Conservation (phyloP, 1,284 basidiomycete species). For the Entoloma clypeatum region DNA sequence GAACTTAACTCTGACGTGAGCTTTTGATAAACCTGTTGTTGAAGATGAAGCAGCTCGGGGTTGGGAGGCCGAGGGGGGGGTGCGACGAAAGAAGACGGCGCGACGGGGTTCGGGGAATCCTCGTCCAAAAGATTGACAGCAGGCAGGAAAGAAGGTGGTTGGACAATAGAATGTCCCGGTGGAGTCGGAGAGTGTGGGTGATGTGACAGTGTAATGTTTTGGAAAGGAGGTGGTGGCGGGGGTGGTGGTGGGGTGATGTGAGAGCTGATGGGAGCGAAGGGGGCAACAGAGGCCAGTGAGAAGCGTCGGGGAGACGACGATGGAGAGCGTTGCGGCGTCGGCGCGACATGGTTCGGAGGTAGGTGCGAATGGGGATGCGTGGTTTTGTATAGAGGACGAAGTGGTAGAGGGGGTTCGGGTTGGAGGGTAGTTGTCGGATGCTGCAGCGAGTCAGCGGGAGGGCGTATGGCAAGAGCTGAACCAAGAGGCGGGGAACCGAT, state of each 20-base stretch:
- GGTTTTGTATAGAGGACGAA: constrained; percentile 11
- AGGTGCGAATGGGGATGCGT: constrained; percentile 14
- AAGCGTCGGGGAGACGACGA: constrained; percentile 8
- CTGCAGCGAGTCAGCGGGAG: neutral
- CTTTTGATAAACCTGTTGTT: constrained; percentile 75
- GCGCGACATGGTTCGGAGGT: constrained; percentile 11
- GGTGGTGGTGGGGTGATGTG: constrained; percentile 16
- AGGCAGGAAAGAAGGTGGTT: constrained; percentile 24
- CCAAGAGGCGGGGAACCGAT: neutral
- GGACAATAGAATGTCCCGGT: constrained; percentile 15
- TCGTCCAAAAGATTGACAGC: constrained; percentile 50
- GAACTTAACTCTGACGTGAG: constrained; percentile 67
- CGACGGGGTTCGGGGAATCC: constrained; percentile 34
- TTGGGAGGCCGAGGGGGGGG: constrained; percentile 84
- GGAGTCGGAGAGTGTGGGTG: too few species aligned
- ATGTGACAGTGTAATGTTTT: constrained; percentile 22
- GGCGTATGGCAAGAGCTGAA: neutral
- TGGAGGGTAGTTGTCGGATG: neutral
- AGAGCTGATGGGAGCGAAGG: constrained; percentile 9
- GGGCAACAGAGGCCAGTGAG: constrained; percentile 10
- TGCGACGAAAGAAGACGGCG: constrained; percentile 25
- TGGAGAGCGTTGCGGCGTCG: constrained; percentile 6
- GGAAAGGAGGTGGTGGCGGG: constrained; percentile 21
- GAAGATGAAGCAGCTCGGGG: constrained; percentile 84
- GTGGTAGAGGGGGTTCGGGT: constrained; percentile 14